phyloP scores from a whole-genome alignment of 768 basidiomycete genomes.

The Fibroporia radiculosa region DNA sequence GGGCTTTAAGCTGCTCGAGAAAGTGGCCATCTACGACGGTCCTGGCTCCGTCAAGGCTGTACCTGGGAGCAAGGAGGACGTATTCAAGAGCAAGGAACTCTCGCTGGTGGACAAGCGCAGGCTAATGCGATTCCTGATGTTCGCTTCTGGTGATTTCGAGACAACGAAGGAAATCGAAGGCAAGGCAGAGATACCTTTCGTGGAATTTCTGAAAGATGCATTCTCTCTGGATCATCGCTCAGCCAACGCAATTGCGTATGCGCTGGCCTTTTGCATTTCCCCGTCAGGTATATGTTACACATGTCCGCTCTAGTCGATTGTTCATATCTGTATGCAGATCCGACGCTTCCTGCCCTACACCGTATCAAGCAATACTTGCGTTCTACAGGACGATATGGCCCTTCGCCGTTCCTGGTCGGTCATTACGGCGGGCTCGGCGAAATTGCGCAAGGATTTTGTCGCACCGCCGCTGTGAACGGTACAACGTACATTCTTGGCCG shows the following conservation, averaged over 20 bases:
- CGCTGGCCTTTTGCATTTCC: constrained; percentile 64
- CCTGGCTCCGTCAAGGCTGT: constrained; percentile 47
- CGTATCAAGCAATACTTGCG: constrained; percentile 69
- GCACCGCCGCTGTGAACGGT: constrained; percentile 77
- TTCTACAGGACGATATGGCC: constrained; percentile 81
- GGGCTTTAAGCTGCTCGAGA: constrained; percentile 79
- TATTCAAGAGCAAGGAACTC: constrained; percentile 81
- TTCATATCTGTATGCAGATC: constrained; percentile 38
- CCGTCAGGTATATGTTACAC: constrained; percentile 41
- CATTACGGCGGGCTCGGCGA: constrained; percentile 94
- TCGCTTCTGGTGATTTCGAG: constrained; percentile 73
- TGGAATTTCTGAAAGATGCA: constrained; percentile 50
- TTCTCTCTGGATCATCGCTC: constrained; percentile 59
- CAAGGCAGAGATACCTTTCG: constrained; percentile 48
- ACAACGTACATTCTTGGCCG: constrained; percentile 67
- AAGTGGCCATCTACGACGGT: constrained; percentile 50
- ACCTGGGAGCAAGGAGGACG: constrained; percentile 85
- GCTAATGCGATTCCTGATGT: constrained; percentile 87
- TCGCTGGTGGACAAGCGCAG: constrained; percentile 79
- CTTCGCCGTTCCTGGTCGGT: constrained; percentile 84
- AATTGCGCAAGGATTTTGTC: constrained; percentile 85
- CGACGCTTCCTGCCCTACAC: constrained; percentile 53
- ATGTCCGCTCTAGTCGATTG: neutral
- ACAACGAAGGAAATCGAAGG: constrained; percentile 47
- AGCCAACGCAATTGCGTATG: constrained; percentile 59